These are phyloP conservation scores for Venturiaceae sp. DNA, from an alignment of 2,329 filamentous ascomycete genomes.

Conservation along the genomic window DNA sequence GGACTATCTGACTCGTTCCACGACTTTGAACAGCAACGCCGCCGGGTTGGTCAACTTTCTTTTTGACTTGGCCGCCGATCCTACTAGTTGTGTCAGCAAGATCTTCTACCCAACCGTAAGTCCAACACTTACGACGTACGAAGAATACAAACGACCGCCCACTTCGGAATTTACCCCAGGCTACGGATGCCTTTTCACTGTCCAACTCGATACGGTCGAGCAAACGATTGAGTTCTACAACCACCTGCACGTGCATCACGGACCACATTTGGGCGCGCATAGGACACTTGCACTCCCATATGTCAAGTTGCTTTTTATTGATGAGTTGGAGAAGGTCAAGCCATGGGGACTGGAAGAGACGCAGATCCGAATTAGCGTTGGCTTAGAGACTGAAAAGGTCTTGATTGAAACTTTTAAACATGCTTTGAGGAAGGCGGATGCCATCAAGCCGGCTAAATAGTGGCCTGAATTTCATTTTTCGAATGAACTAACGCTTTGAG, in stretches of 20 bases:
- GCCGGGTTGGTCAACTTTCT: conserved; percentile 32
- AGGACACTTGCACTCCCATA: conserved; percentile 41
- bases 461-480: background rate
- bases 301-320: conserved; percentile 34
- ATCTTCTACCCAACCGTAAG: conserved; percentile 36
- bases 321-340: conserved; percentile 25
- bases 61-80: conserved; percentile 16
- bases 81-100: conserved; percentile 19
- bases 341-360: conserved; percentile 30
- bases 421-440: conserved; percentile 3
- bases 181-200: conserved; percentile 44
- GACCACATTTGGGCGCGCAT: conserved; percentile 46
- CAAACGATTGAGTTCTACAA: conserved; percentile 40
- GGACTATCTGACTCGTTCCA: conserved; percentile 31
- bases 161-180: conserved; percentile 41
- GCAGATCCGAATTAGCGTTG: conserved; percentile 38
- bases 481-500: background rate
- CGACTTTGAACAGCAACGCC: conserved; percentile 35
- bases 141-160: conserved; percentile 15
- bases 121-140: conserved; percentile 17
- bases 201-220: conserved; percentile 38
- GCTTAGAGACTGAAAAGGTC: conserved; percentile 29
- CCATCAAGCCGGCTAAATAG: background rate
- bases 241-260: conserved; percentile 36
- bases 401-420: conserved; percentile 6